Conservation (phyloP, 2,329 filamentous ascomycete genomes). For the Botrytis fabae region DNA sequence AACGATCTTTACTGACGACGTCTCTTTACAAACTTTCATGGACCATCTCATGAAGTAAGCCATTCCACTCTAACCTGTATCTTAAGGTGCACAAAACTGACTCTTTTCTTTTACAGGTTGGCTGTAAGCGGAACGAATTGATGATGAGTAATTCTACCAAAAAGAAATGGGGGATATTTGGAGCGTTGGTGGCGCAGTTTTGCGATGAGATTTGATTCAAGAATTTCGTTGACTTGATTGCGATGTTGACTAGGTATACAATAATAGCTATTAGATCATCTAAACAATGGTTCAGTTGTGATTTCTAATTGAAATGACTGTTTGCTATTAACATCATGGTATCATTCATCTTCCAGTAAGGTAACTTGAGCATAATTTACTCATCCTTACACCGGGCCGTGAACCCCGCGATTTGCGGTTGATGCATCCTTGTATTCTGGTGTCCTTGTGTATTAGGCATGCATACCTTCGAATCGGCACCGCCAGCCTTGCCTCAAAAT, state of each 20-base stretch:
- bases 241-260: slow-evolving; percentile 23
- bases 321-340: neutral
- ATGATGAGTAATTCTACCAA: slow-evolving; percentile 25
- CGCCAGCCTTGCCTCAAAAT: neutral
- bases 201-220: slow-evolving; percentile 15
- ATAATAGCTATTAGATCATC: slow-evolving; percentile 24
- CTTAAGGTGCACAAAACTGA: slow-evolving; percentile 27
- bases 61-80: slow-evolving; percentile 22
- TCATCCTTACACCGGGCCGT: neutral
- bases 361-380: neutral
- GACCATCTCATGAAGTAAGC: slow-evolving; percentile 98
- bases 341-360: neutral
- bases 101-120: slow-evolving; percentile 45
- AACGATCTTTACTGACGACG: slow-evolving; percentile 98
- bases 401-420: neutral
- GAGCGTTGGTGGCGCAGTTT: slow-evolving; percentile 17
- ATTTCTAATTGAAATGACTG: neutral
- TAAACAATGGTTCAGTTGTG: neutral
- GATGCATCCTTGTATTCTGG: neutral
- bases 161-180: slow-evolving; percentile 21
- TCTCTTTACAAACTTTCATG: slow-evolving; percentile 98
- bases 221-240: slow-evolving; percentile 21
- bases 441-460: neutral
- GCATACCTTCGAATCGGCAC: no score
- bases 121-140: slow-evolving; percentile 65